Conservation (phyloP, 768 basidiomycete genomes). For the Macrolepiota albuminosa region DNA sequence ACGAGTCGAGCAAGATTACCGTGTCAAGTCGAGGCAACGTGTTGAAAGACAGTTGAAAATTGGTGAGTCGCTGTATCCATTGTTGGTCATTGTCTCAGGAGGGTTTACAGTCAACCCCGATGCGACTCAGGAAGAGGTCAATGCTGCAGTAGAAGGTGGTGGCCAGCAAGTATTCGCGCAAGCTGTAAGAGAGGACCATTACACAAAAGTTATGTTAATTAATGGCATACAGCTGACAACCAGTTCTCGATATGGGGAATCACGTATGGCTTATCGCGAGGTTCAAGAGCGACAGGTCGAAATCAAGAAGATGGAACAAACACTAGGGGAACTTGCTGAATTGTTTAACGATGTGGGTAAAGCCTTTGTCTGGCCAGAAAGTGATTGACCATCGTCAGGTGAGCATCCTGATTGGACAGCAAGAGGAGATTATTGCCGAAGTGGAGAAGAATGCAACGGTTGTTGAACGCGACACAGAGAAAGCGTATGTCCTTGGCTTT, state of each 20-base stretch:
- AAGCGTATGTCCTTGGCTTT: conserved; percentile 46
- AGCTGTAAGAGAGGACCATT: conserved; percentile 39
- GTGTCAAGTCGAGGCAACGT: conserved; percentile 57
- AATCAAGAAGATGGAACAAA: conserved; percentile 79
- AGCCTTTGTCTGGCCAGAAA: background rate
- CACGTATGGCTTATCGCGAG: conserved; percentile 77
- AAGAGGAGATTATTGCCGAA: conserved; percentile 65
- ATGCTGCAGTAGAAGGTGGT: conserved; percentile 62
- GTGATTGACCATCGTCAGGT: conserved; percentile 41
- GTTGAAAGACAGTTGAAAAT: conserved; percentile 77
- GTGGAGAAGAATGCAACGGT: conserved; percentile 59
- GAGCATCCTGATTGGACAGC: conserved; percentile 72
- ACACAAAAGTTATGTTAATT: background rate
- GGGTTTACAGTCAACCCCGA: conserved; percentile 68
- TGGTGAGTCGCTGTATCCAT: conserved; percentile 32
- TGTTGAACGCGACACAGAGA: conserved; percentile 65
- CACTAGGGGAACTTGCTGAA: conserved; percentile 83
- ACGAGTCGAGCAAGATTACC: conserved; percentile 66
- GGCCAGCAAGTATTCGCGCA: conserved; percentile 73
- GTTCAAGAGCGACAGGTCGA: conserved; percentile 88
- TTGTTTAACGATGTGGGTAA: conserved; percentile 73
- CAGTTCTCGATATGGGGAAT: conserved; percentile 81
- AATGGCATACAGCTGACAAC: conserved; percentile 50
- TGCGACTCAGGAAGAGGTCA: conserved; percentile 77
- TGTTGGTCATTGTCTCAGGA: background rate